phyloP scores from a whole-genome alignment of 2,329 filamentous ascomycete species.

The Amylocarpus encephaloides region DNA sequence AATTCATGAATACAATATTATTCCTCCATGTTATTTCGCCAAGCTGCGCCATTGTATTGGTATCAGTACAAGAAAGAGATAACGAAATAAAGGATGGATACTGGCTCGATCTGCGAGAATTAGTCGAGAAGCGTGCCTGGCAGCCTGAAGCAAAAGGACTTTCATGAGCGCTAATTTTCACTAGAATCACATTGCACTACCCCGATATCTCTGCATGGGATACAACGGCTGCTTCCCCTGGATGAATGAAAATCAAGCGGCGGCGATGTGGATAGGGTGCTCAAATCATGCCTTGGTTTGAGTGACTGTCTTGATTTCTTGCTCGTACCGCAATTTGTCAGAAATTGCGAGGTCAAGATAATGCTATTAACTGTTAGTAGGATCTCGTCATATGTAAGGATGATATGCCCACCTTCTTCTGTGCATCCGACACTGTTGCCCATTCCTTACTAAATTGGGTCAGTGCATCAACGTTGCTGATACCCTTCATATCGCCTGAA shows the following conservation, averaged over 20 bases:
- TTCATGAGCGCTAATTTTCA: background rate
- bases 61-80: slow-evolving; percentile 9
- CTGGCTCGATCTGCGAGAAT: no score
- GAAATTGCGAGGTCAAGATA: slow-evolving; percentile 25
- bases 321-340: slow-evolving; percentile 24
- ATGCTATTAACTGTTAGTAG: slow-evolving; percentile 20
- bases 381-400: background rate
- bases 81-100: background rate
- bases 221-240: no score
- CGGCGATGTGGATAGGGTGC: no score
- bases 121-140: background rate
- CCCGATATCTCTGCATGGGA: no score
- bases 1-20: background rate
- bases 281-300: slow-evolving; percentile 7
- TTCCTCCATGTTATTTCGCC: background rate
- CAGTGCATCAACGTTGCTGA: slow-evolving; percentile 35
- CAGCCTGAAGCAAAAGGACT: background rate
- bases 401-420: slow-evolving; percentile 37
- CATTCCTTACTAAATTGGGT: slow-evolving; percentile 42
- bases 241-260: no score
- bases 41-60: background rate
- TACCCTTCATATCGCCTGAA: slow-evolving; percentile 45
- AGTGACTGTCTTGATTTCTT: slow-evolving; percentile 31
- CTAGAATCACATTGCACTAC: background rate
- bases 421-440: slow-evolving; percentile 38